These are phyloP conservation scores for Alternaria sp. DNA, from an alignment of 2,329 filamentous ascomycete species.

Conservation along the genomic window DNA sequence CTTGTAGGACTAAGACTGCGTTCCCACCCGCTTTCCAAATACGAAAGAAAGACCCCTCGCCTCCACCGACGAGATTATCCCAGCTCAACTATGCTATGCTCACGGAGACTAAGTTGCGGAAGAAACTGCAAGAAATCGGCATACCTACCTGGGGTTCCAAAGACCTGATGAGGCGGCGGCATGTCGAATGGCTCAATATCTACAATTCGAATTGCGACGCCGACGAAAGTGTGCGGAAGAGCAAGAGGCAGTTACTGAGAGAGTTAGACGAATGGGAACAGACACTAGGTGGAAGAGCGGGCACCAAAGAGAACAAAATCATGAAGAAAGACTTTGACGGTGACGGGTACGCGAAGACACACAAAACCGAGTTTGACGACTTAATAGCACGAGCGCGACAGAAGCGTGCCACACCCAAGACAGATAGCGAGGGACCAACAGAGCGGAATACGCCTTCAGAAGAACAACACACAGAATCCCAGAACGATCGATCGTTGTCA, in stretches of 20 bases:
- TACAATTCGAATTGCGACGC: constrained; percentile 98
- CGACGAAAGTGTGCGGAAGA: constrained; percentile 65
- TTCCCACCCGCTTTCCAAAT: constrained; percentile 30
- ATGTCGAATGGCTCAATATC: constrained; percentile 92
- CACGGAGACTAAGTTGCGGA: constrained; percentile 78
- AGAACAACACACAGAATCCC: background rate
- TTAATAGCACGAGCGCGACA: constrained; percentile 78
- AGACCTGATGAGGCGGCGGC: constrained; percentile 75
- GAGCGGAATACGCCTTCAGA: constrained; percentile 14
- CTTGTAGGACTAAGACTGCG: constrained; percentile 26
- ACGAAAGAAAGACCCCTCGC: constrained; percentile 50
- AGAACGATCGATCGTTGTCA: background rate
- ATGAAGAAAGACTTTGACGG: constrained; percentile 91
- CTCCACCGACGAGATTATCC: constrained; percentile 60
- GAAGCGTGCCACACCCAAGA: constrained; percentile 53
- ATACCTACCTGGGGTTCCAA: constrained; percentile 74
- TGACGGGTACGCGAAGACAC: constrained; percentile 73
- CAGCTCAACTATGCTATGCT: constrained; percentile 85
- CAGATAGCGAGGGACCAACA: constrained; percentile 18
- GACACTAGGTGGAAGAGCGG: constrained; percentile 70
- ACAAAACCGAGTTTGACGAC: constrained; percentile 77
- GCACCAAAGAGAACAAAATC: constrained; percentile 56
- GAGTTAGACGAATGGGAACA: constrained; percentile 89
- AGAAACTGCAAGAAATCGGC: constrained; percentile 81
- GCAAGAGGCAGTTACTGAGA: constrained; percentile 72